These are phyloP conservation scores for Saturnispora quitensis DNA, from an alignment of 805 yeast genomes.

Conservation along the genomic window DNA sequence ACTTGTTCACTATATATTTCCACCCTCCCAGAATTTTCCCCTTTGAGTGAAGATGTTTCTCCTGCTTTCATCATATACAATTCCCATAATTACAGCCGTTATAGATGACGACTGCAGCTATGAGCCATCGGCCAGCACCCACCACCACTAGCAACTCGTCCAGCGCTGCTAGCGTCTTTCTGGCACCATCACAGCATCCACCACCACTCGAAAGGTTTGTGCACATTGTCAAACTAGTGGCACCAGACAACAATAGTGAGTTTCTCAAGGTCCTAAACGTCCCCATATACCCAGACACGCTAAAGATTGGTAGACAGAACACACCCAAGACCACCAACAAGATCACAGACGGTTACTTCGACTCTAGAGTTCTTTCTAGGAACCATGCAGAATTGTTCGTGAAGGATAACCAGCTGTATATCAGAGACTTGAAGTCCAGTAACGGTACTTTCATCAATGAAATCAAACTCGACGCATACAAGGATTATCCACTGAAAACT, in stretches of 20 bases:
- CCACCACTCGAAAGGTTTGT: constrained; percentile 23
- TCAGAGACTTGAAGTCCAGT: constrained; percentile 81
- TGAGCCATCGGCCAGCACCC: constrained; percentile 1
- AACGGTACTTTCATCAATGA: constrained; percentile 93
- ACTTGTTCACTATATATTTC: background rate
- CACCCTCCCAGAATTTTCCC: background rate
- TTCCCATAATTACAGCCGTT: background rate
- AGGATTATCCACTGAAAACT: constrained; percentile 55
- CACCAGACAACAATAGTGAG: constrained; percentile 67
- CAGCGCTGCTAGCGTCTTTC: background rate
- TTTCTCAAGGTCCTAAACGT: constrained; percentile 62
- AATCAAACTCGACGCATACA: constrained; percentile 51
- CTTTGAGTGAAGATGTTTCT: background rate
- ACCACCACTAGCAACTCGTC: background rate
- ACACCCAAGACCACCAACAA: constrained; percentile 50
- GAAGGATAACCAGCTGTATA: constrained; percentile 51
- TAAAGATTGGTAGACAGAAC: constrained; percentile 86
- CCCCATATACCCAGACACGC: constrained; percentile 73
- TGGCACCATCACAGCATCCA: background rate
- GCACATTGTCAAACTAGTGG: constrained; percentile 60
- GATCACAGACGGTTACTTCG: constrained; percentile 84
- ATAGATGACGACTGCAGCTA: constrained; percentile 3
- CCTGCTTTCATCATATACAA: background rate
- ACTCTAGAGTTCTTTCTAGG: constrained; percentile 84
- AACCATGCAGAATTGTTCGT: constrained; percentile 89